A percentile compares a stretch with the other conserved stretches of the same genome.
Evolutionary conservation across 1,284 basidiomycete species (phyloP).

Genomic region (Pisolithus thermaeus): DNA sequence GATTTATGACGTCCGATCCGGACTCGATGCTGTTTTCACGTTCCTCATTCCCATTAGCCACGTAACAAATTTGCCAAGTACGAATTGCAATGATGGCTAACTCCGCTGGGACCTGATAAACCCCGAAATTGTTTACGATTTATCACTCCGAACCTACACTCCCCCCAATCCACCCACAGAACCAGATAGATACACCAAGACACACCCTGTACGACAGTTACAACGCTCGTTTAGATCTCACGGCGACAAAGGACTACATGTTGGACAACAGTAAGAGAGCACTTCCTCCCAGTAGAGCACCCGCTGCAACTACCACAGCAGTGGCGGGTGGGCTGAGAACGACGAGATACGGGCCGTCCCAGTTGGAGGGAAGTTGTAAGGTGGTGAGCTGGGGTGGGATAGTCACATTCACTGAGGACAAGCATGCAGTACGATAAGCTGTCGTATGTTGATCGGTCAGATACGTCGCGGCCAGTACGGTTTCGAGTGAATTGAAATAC

Average conservation of each 20-base stretch:
- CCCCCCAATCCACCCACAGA: too few species aligned
- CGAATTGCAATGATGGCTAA: too few species aligned
- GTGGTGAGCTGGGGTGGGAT: constrained; percentile 33
- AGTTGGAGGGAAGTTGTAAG: constrained; percentile 42
- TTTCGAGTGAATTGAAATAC: constrained; percentile 10
- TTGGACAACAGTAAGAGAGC: constrained; percentile 46
- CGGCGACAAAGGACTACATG: constrained; percentile 27
- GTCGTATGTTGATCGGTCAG: neutral
- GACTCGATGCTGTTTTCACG: too few species aligned
- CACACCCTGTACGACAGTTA: too few species aligned
- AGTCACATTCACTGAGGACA: constrained; percentile 28
- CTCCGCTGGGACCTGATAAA: too few species aligned
- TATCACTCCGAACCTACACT: too few species aligned
- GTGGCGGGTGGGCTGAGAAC: constrained; percentile 38
- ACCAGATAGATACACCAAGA: too few species aligned
- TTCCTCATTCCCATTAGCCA: too few species aligned
- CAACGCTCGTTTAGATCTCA: too few species aligned
- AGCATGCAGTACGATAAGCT: constrained; percentile 50
- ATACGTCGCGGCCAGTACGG: neutral
- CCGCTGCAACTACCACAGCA: constrained; percentile 42
- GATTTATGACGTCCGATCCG: too few species aligned
- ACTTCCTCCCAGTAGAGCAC: constrained; percentile 39
- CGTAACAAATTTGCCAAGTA: too few species aligned
- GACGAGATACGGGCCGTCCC: constrained; percentile 54
- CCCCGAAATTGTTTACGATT: too few species aligned